Conservation (phyloP, 345 rosid species). For the Eucalyptus pauciflora region DNA sequence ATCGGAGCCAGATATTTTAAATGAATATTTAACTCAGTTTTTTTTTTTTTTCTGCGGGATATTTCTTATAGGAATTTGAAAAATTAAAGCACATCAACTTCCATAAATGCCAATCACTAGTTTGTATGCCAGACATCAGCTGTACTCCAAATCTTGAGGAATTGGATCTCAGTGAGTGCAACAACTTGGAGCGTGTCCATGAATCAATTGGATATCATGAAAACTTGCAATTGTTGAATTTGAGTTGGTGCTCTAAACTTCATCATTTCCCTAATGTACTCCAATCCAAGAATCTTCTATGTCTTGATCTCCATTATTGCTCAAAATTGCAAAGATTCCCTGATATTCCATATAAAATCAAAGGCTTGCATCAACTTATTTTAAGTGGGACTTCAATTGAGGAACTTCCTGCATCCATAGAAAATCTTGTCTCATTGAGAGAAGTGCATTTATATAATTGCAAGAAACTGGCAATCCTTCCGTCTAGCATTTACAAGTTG, state of each 20-base stretch:
- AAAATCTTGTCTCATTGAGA: not conserved
- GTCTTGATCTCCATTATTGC: fast-evolving
- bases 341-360: not conserved
- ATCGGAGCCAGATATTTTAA: fast-evolving
- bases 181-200: not conserved
- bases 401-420: not conserved
- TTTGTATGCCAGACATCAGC: not conserved
- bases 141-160: fast-evolving
- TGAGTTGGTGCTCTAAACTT: not conserved
- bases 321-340: not conserved
- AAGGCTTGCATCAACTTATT: fast-evolving
- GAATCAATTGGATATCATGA: fast-evolving
- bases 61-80: not conserved
- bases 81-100: not conserved
- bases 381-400: fast-evolving
- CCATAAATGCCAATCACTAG: not conserved
- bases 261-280: not conserved
- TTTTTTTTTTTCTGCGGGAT: too few species aligned
- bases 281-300: fast-evolving
- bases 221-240: not conserved
- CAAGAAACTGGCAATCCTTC: not conserved
- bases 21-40: not conserved
- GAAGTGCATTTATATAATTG: fast-evolving
- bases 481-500: not conserved
- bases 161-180: not conserved